phyloP scores from a whole-genome alignment of 768 basidiomycete genomes.

The Gloeopeniophorella convolvens region DNA sequence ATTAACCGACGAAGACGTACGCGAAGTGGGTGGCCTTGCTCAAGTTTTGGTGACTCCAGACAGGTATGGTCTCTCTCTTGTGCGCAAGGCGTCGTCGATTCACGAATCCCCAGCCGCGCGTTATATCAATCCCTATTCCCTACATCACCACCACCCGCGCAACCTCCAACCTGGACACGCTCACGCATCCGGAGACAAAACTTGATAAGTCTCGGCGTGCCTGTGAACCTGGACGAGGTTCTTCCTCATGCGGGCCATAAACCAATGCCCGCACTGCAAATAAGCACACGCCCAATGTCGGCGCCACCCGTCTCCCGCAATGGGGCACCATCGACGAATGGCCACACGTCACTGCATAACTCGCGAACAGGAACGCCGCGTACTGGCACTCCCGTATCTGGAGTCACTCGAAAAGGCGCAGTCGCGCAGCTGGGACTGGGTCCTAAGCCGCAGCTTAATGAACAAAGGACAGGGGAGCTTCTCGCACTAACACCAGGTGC shows the following conservation, averaged over 20 bases:
- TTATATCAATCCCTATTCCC: slow-evolving; percentile 65
- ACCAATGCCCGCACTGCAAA: slow-evolving; percentile 71
- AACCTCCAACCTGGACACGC: slow-evolving; percentile 91
- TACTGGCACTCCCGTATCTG: slow-evolving; percentile 31
- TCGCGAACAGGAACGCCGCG: slow-evolving; percentile 44
- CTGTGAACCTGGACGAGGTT: slow-evolving; percentile 92
- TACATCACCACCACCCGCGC: slow-evolving; percentile 64
- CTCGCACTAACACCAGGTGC: slow-evolving; percentile 63
- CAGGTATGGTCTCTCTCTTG: slow-evolving; percentile 45
- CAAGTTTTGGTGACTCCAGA: slow-evolving; percentile 72
- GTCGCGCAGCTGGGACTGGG: slow-evolving; percentile 52
- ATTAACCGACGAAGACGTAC: slow-evolving; percentile 63
- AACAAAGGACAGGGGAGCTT: slow-evolving; percentile 55
- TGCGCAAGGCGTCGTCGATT: slow-evolving; percentile 20
- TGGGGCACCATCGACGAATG: slow-evolving; percentile 28
- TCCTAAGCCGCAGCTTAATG: slow-evolving; percentile 68
- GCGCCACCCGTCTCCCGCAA: slow-evolving; percentile 62
- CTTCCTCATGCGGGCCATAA: slow-evolving; percentile 60
- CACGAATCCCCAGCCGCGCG: slow-evolving; percentile 53
- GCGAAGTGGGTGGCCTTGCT: slow-evolving; percentile 72
- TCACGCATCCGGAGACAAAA: slow-evolving; percentile 88
- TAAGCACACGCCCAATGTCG: slow-evolving; percentile 76
- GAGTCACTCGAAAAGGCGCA: slow-evolving; percentile 33
- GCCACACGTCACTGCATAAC: slow-evolving; percentile 32
- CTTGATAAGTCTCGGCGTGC: slow-evolving; percentile 85